These are phyloP conservation scores for Psilocybe tampanensis DNA, from an alignment of 768 basidiomycete genomes.

Conservation along the genomic window DNA sequence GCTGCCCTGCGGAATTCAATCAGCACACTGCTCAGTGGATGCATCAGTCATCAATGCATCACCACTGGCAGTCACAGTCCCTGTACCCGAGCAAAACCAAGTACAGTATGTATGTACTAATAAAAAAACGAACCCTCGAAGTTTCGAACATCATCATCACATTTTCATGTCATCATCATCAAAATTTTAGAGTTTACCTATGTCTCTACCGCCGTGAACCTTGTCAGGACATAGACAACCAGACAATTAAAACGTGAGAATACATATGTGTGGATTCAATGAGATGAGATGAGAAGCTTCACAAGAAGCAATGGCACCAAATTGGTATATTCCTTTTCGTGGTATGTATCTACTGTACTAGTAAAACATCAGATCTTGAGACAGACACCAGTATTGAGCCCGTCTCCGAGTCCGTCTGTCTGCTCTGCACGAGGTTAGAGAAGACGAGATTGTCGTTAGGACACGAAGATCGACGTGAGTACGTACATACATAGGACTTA, in stretches of 20 bases:
- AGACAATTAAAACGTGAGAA: conserved; percentile 1
- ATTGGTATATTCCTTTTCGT: background rate
- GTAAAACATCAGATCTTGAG: background rate
- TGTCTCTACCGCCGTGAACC: no score
- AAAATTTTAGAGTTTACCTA: background rate
- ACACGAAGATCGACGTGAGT: conserved; percentile 2
- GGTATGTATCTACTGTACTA: background rate
- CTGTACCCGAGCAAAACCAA: no score
- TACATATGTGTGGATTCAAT: no score
- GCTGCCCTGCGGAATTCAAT: no score
- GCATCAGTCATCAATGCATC: no score
- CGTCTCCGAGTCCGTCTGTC: background rate
- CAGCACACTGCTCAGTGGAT: no score
- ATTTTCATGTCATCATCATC: background rate
- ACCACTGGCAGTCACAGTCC: no score
- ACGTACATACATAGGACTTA: no score
- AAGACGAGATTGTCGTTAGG: background rate
- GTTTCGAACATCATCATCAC: no score
- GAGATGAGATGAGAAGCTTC: background rate
- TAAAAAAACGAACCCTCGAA: background rate
- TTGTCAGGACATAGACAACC: no score
- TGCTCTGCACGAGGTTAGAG: no score
- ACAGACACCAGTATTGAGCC: background rate
- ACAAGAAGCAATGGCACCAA: background rate
- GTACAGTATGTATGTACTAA: no score